Percentiles rank a stretch among this genome's conserved stretches.
Conservation (phyloP, 2,329 filamentous ascomycete genomes). For the Fusarium clavum region DNA sequence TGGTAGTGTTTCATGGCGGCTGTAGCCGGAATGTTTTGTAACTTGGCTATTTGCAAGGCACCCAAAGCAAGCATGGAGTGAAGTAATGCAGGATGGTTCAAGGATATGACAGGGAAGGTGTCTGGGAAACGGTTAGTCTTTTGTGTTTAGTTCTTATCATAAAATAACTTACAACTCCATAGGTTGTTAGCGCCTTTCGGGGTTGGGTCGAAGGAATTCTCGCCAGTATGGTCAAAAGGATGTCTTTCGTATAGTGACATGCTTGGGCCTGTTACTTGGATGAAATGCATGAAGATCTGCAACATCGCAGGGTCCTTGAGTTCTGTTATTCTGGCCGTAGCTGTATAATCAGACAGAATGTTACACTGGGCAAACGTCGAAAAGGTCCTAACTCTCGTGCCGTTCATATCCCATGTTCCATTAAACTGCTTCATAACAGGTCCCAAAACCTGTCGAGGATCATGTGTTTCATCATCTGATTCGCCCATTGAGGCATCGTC, state of each 20-base stretch:
- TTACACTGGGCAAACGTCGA: constrained; percentile 61
- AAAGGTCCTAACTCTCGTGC: constrained; percentile 62
- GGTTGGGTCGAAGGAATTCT: constrained; percentile 67
- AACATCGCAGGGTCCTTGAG: constrained; percentile 84
- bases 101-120: constrained; percentile 83
- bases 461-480: constrained; percentile 67
- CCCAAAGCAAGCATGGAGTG: constrained; percentile 91
- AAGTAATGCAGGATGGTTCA: constrained; percentile 86
- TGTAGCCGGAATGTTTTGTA: constrained; percentile 78
- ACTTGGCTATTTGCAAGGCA: constrained; percentile 86
- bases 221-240: constrained; percentile 75
- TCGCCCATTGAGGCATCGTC: constrained; percentile 73
- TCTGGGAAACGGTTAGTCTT: constrained; percentile 59
- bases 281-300: constrained; percentile 89
- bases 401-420: constrained; percentile 46
- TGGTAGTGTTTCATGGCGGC: constrained; percentile 94
- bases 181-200: constrained; percentile 73
- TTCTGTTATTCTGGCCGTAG: constrained; percentile 74
- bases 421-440: constrained; percentile 54
- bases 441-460: constrained; percentile 51
- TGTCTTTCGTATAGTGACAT: constrained; percentile 90
- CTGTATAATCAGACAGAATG: constrained; percentile 73
- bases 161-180: constrained; percentile 67
- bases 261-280: constrained; percentile 86
- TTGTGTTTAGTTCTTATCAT: background rate